Evolutionary conservation across 1,284 basidiomycete species (phyloP), one percentile per base, ranked within the genome.

Genomic region (Ganoderma multipileum): DNA sequence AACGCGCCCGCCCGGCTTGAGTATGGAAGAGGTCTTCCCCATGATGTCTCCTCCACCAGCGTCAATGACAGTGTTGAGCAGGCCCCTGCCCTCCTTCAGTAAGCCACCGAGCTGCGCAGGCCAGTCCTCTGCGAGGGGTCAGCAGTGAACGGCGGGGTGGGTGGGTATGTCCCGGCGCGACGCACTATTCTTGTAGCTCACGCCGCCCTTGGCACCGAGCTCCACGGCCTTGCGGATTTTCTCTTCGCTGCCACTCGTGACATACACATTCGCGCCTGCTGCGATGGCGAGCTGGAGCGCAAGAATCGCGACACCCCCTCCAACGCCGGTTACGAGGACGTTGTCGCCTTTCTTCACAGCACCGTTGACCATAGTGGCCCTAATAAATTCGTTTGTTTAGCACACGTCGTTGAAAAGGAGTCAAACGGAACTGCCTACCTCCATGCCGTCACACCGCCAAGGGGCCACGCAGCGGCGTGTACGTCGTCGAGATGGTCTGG

Each of bases 361-460:
- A 0, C 87, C 95, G 73, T 95, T 91, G 44, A 94, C 86, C 50
- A 91, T 83, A 1, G 89, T 83, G 1, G 93, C 92, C 76, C 94
- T 94, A 33, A 33, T 33, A 33, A 33, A 33, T 33, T 33, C 12
- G 14, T 52, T 14, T 28, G 11, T 26, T 26, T 7, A 28, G 16
- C 39, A 28, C 26, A 4, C 28, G n/a, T 0, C 36, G 62, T 28
- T 14, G 47, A n/a, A 11, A 38, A 6, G 28, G 8, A 8, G 2
- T 3, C 3, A 23, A 4, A 23, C 20, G 41, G 57, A 59, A 44
- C 52, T 36, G 72, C 76, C 57, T 44, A 92, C 91, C 94, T 89
- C 90, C 93, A 96, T 3, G 95, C 93, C 8, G 95, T 96, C 14
- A 96, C 80, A 0, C 88, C 92, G 0, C 85, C 94, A 1, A 95